phyloP scores from a whole-genome alignment of 306 rosid species.

The Argentina anserina region DNA sequence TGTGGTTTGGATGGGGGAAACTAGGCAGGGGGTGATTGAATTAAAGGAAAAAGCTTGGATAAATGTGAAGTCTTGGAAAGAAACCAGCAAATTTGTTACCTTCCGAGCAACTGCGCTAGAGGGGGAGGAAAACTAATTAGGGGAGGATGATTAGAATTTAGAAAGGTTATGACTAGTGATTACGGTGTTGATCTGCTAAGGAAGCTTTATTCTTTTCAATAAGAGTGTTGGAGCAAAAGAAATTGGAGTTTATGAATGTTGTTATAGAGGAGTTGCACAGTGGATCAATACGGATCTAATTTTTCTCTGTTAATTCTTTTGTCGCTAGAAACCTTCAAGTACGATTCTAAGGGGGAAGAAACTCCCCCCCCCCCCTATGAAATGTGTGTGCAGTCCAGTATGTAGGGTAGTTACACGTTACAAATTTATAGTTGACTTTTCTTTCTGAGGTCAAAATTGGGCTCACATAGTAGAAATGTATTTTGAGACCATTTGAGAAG shows the following conservation, averaged over 20 bases:
- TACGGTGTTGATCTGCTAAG: neutral
- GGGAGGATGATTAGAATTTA: neutral
- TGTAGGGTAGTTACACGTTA: neutral
- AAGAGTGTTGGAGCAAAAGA: neutral
- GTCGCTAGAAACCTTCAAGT: too few species aligned
- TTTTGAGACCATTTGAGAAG: neutral
- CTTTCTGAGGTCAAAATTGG: neutral
- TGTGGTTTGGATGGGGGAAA: neutral
- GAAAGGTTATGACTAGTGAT: neutral
- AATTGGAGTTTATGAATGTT: slow-evolving; percentile 7
- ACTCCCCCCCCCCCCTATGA: too few species aligned
- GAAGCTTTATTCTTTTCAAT: neutral
- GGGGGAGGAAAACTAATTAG: neutral
- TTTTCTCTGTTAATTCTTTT: neutral
- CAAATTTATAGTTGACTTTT: neutral
- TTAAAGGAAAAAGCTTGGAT: neutral
- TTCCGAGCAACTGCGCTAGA: neutral
- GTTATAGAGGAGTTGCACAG: neutral
- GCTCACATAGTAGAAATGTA: neutral
- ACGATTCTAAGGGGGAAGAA: too few species aligned
- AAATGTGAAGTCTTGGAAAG: neutral
- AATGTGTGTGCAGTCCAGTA: neutral
- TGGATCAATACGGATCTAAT: neutral
- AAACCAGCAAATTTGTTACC: neutral
- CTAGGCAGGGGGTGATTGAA: neutral